Percentiles rank a stretch among this genome's conserved stretches.
These are phyloP conservation scores for Mollisia scopiformis DNA, from an alignment of 2,329 filamentous ascomycete species.

Conservation along the genomic window DNA sequence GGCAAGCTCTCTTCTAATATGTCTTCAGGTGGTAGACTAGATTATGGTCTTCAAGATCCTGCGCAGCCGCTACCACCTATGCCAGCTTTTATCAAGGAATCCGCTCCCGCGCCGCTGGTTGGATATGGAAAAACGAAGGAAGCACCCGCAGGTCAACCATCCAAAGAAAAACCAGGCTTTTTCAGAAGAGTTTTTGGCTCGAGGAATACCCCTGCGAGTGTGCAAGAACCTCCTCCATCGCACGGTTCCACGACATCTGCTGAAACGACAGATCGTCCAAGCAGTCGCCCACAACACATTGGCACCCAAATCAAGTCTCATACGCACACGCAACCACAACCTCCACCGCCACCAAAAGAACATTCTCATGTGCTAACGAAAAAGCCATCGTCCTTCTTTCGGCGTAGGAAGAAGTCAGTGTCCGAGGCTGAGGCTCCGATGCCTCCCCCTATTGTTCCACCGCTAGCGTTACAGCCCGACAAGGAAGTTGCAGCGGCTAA, in stretches of 20 bases:
- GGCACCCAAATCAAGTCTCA: slow-evolving; percentile 50
- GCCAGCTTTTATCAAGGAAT: slow-evolving; percentile 46
- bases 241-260: slow-evolving; percentile 40
- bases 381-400: slow-evolving; percentile 93
- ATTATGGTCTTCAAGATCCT: slow-evolving; percentile 36
- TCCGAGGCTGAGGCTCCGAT: slow-evolving; percentile 65
- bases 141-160: slow-evolving; percentile 42
- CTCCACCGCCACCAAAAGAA: slow-evolving; percentile 33
- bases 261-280: slow-evolving; percentile 43
- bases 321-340: slow-evolving; percentile 29
- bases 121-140: slow-evolving; percentile 50
- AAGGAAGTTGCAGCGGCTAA: slow-evolving; percentile 30
- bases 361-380: slow-evolving; percentile 64
- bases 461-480: slow-evolving; percentile 34
- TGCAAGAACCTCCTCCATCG: slow-evolving; percentile 36
- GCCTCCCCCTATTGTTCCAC: slow-evolving; percentile 48
- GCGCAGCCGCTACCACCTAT: slow-evolving; percentile 34
- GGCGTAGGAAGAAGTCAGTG: slow-evolving; percentile 88
- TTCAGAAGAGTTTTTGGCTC: slow-evolving; percentile 88
- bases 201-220: slow-evolving; percentile 48
- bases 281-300: slow-evolving; percentile 45
- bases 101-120: slow-evolving; percentile 55
- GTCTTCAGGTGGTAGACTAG: slow-evolving; percentile 38
- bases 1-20: slow-evolving; percentile 43
- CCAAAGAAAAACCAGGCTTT: slow-evolving; percentile 80